Percentiles rank a stretch among this genome's conserved stretches.
phyloP scores from a whole-genome alignment of 2,329 filamentous ascomycete genomes.

The Ophiocordyceps unilateralis region DNA sequence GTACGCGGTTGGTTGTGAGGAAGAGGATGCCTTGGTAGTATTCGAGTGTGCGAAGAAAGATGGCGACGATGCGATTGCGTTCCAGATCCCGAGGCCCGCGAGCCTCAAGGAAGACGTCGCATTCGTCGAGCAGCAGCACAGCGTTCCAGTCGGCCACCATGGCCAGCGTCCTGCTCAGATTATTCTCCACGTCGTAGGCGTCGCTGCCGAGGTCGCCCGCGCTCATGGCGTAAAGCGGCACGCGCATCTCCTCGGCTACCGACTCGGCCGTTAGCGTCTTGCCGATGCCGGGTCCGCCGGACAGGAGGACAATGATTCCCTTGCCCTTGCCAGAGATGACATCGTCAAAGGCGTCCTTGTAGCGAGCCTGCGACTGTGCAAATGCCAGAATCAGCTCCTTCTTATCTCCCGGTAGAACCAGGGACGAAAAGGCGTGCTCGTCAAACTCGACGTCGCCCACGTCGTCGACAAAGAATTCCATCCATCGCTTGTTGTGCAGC shows the following conservation, averaged over 20 bases:
- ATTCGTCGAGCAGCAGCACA: conserved; percentile 17
- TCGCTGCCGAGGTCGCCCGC: conserved; percentile 58
- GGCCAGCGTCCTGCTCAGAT: conserved; percentile 36
- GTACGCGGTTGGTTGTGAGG: conserved; percentile 28
- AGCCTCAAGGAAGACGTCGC: conserved; percentile 26
- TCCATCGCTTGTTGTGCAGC: conserved; percentile 28
- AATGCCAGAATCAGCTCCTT: conserved; percentile 35
- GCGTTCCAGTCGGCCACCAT: conserved; percentile 42
- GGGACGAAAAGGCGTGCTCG: conserved; percentile 26
- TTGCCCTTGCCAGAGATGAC: conserved; percentile 33
- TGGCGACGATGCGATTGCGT: conserved; percentile 16
- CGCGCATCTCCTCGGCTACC: conserved; percentile 29
- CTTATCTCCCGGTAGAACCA: conserved; percentile 29
- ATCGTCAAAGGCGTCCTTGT: conserved; percentile 29
- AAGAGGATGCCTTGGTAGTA: conserved; percentile 32
- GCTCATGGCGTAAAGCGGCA: conserved; percentile 31
- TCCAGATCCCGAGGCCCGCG: conserved; percentile 15
- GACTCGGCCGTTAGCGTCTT: conserved; percentile 32
- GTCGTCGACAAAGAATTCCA: conserved; percentile 30
- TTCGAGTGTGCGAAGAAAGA: conserved; percentile 26
- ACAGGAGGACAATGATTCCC: conserved; percentile 31
- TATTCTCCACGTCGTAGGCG: conserved; percentile 44
- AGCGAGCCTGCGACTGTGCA: conserved; percentile 25
- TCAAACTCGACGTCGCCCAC: conserved; percentile 29
- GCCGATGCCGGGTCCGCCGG: conserved; percentile 29